Evolutionary conservation across 2,329 filamentous ascomycete genomes (phyloP), one percentile per base, ranked within the genome.

Genomic region (Pseudogymnoascus sp.): DNA sequence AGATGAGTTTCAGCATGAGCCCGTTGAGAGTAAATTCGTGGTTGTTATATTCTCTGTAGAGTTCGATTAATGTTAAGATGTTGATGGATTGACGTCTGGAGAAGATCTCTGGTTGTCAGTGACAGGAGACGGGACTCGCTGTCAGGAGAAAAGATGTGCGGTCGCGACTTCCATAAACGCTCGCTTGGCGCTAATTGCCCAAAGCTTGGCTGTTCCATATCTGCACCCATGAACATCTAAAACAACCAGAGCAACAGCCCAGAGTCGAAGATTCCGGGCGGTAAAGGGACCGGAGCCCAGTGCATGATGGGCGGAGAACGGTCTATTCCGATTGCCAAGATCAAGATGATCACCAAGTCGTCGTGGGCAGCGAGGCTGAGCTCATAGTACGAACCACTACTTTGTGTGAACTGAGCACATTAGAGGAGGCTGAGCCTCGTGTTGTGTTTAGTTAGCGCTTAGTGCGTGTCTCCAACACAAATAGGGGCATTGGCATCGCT

Each of bases 181-280:
- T 56, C 50, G 50, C 50, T 56, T 56, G 50, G 50, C 50, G 50
- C 50, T 56, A 56, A 56, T 56, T 34, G 6, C 42, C 10, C 11
- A 56, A 56, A 56, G 50, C 50, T 56, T 34, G 50, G 50, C 50
- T 7, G 50, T 56, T 56, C 50, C 50, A 56, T 34, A 56, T 18
- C 16, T 56, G n/a, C 25, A 2, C 28, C 50, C 28, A 56, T 18
- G 46, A 34, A 28, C 8, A 56, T 56, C 25, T 4, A 18, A 56
- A 56, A 56, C 46, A 34, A n/a, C 46, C n/a, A 31, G 28, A 56
- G 25, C 28, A 10, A 1, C 25, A 34, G 46, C 46, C 4, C 28
- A 11, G 25, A 34, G 11, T 31, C n/a, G 25, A 6, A 18, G n/a
- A 34, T 56, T 31, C 31, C 44, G 3, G 23, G 28, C 44, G 44